A percentile compares a stretch with the other conserved stretches of the same genome.
Conservation (phyloP, 2,329 filamentous ascomycete species). For the Aspergillus sergii region DNA sequence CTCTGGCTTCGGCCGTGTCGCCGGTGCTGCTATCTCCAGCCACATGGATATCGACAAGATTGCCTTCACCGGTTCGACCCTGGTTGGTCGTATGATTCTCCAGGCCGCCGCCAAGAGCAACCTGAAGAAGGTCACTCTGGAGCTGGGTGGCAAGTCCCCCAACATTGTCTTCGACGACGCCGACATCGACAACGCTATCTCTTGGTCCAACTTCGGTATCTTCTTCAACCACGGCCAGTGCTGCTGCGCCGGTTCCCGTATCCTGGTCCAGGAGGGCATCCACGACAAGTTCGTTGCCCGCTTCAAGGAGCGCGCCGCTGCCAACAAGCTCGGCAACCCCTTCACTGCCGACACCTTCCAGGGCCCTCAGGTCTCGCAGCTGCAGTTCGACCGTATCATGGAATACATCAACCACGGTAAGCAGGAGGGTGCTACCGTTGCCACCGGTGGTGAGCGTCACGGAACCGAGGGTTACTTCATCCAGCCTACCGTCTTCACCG, state of each 20-base stretch:
- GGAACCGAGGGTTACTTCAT: conserved; percentile 84
- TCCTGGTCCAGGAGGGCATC: conserved; percentile 29
- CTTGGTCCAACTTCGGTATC: conserved; percentile 30
- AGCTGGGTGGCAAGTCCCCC: conserved; percentile 31
- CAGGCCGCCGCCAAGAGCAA: conserved; percentile 64
- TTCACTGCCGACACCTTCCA: conserved; percentile 79
- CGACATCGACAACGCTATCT: conserved; percentile 31
- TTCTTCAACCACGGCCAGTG: conserved; percentile 33
- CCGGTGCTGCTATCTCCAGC: conserved; percentile 67
- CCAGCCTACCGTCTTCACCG: conserved; percentile 78
- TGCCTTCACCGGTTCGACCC: conserved; percentile 65
- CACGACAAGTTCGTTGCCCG: conserved; percentile 62
- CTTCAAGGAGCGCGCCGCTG: conserved; percentile 73
- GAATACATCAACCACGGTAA: conserved; percentile 66
- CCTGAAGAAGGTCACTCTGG: conserved; percentile 66
- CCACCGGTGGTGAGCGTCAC: conserved; percentile 68
- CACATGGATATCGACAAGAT: conserved; percentile 69
- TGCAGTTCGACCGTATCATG: conserved; percentile 88
- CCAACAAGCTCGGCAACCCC: conserved; percentile 79
- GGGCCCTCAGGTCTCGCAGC: conserved; percentile 78
- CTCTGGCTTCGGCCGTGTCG: conserved; percentile 76
- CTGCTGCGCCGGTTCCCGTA: conserved; percentile 28
- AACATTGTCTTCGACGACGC: conserved; percentile 31
- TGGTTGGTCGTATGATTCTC: conserved; percentile 62
- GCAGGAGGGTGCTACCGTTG: conserved; percentile 65